Conservation (phyloP, 2,329 filamentous ascomycete species). For the Allantophomopsis lycopodina region DNA sequence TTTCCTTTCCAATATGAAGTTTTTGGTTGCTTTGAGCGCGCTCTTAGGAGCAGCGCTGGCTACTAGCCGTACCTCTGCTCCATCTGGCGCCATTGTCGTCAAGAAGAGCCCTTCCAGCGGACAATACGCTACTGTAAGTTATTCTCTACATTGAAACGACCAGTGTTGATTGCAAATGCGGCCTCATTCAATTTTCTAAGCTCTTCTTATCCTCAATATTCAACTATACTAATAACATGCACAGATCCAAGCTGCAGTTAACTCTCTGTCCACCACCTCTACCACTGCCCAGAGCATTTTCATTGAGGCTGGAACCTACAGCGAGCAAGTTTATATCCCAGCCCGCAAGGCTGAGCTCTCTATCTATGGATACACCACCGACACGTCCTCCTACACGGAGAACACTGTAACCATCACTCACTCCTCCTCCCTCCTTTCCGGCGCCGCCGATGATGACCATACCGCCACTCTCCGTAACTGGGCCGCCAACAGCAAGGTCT, state of each 20-base stretch:
- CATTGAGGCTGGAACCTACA: conserved; percentile 40
- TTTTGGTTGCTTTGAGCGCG: conserved; percentile 10
- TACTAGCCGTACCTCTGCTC: conserved; percentile 24
- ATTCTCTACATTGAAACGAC: not conserved
- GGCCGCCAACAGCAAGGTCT: conserved; percentile 35
- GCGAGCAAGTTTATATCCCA: conserved; percentile 40
- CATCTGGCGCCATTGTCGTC: conserved; percentile 31
- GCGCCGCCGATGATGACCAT: conserved; percentile 24
- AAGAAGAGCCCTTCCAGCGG: conserved; percentile 13
- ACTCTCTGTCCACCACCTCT: conserved; percentile 31
- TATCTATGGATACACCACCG: conserved; percentile 38
- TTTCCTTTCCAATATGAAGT: too few species aligned
- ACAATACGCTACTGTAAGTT: conserved; percentile 25
- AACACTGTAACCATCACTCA: conserved; percentile 35
- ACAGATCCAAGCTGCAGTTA: conserved; percentile 31
- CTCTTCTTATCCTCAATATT: not conserved
- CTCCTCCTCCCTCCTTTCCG: conserved; percentile 23
- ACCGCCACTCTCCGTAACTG: conserved; percentile 18
- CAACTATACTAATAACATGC: not conserved
- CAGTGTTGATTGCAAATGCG: not conserved
- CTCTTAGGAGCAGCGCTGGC: conserved; percentile 13
- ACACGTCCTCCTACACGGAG: conserved; percentile 27
- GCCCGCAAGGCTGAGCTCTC: conserved; percentile 30
- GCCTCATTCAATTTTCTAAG: not conserved
- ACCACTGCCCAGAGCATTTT: conserved; percentile 36